Evolutionary conservation across 106 monocot genomes (phyloP), one percentile per base, ranked within the genome.

Genomic region (Dendrobium huoshanense): DNA sequence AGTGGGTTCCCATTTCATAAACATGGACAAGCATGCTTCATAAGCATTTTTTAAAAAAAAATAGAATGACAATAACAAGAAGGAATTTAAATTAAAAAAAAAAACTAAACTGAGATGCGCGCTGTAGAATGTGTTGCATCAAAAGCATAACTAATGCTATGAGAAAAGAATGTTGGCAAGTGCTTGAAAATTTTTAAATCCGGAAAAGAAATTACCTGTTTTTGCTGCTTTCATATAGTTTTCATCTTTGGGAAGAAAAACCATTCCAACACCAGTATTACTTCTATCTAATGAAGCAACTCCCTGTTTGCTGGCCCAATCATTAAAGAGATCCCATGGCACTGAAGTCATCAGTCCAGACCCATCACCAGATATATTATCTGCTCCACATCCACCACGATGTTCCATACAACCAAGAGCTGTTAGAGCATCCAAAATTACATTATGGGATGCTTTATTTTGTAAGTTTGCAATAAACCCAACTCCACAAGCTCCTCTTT

Each of bases 321-420:
- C 86, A 76, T 98, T 88, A 72, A 77, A 92, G 44, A 98, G 84
- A 58, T 90, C 89, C 98, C 98, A 98, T 61, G 98, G 98, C 65
- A 98, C 80, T 77, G 89, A 84, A 72, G 87, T 89, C 98, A 98
- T 98, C 70, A 98, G 3, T 68, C 98, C 98, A 79, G 98, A 81
- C 44, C 98, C 98, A 84, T 98, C 98, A 81, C 98, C 98, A 68
- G 94, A 94, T 81, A 86, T 89, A 85, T 92, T 98, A 82, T 98
- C 98, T 72, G 98, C 98, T 24, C 94, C 91, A 85, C 98, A 98
- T 20, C 94, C 98, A 42, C 98, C 98, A 78, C 98, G 90, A 78
- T 98, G 98, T 85, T 98, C 98, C 98, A 98, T 98, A 82, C 98
- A 98, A 2, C 98, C 91, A 79, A 98, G 94, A 79, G 98, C 98